phyloP scores from a whole-genome alignment of 2,329 filamentous ascomycete species.

The Leptographium procerum region DNA sequence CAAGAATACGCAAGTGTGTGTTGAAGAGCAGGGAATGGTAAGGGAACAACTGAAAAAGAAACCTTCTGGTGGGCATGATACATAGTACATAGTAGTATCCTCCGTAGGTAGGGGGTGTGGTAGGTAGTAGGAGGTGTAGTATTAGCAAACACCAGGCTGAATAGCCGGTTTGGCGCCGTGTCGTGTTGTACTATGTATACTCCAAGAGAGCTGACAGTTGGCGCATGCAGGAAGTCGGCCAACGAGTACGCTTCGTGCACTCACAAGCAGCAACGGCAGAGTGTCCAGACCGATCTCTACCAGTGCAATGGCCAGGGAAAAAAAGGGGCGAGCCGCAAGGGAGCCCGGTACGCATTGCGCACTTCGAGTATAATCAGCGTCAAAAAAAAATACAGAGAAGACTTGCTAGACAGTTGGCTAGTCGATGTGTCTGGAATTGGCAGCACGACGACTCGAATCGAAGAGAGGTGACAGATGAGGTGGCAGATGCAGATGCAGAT shows the following conservation, averaged over 20 bases:
- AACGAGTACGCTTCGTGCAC: neutral
- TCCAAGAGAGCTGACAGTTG: neutral
- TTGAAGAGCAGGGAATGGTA: slow-evolving; percentile 1
- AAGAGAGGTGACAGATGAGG: neutral
- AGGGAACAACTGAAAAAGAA: neutral
- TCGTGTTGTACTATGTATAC: neutral
- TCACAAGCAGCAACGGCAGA: too few relatives aligned
- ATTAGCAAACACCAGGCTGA: neutral
- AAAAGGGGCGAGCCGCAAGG: too few relatives aligned
- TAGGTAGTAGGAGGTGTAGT: neutral
- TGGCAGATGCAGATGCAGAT: neutral
- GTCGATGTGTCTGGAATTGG: too few relatives aligned
- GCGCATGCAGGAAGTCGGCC: neutral
- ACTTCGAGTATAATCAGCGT: too few relatives aligned
- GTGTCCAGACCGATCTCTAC: too few relatives aligned
- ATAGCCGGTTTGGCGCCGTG: neutral
- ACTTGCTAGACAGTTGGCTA: too few relatives aligned
- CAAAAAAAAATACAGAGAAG: too few relatives aligned
- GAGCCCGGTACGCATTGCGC: too few relatives aligned
- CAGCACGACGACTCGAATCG: too few relatives aligned
- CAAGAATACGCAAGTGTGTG: neutral
- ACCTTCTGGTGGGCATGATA: neutral
- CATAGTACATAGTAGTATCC: too few relatives aligned
- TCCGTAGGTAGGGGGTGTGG: neutral
- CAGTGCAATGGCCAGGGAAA: too few relatives aligned